Evolutionary conservation across 2,329 filamentous ascomycete genomes (phyloP).

Genomic region (Didymella exigua): DNA sequence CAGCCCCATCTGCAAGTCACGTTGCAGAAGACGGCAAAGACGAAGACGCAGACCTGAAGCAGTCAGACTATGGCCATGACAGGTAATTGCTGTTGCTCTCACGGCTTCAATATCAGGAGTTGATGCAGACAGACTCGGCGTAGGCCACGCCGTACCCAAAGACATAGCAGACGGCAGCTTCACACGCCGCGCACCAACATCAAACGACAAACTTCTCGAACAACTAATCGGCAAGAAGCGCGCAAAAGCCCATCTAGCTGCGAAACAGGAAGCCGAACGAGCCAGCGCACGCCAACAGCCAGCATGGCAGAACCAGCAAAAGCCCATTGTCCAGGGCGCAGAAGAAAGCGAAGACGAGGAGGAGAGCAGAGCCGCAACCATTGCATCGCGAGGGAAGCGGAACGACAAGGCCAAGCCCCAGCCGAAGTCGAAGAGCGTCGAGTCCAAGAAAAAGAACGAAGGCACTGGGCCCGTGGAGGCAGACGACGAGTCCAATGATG

Average conservation of each 20-base stretch:
- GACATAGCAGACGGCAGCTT: constrained; percentile 47
- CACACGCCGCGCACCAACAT: constrained; percentile 43
- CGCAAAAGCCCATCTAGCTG: constrained; percentile 40
- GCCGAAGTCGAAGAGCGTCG: too few relatives aligned
- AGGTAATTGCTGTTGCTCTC: constrained; percentile 50
- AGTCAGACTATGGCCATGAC: constrained; percentile 60
- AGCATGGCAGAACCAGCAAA: constrained; percentile 10
- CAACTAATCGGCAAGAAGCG: constrained; percentile 52
- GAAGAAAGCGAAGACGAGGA: constrained; percentile 50
- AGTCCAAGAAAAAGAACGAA: too few relatives aligned
- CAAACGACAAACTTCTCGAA: constrained; percentile 52
- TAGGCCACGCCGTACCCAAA: constrained; percentile 47
- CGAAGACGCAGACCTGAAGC: constrained; percentile 59
- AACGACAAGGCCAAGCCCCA: constrained; percentile 31
- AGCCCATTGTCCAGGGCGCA: background rate
- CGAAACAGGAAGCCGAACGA: constrained; percentile 31
- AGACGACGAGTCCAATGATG: constrained; percentile 21
- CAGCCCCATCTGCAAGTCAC: constrained; percentile 44
- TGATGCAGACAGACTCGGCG: constrained; percentile 41
- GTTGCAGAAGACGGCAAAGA: constrained; percentile 52
- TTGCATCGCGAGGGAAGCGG: constrained; percentile 21
- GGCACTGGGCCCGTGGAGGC: too few relatives aligned
- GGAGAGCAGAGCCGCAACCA: constrained; percentile 43
- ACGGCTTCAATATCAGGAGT: background rate
- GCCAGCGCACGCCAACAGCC: constrained; percentile 32